A percentile compares a stretch with the other conserved stretches of the same genome.
Evolutionary conservation across 306 rosid genomes (phyloP).

Genomic region (Bauhinia variegata): DNA sequence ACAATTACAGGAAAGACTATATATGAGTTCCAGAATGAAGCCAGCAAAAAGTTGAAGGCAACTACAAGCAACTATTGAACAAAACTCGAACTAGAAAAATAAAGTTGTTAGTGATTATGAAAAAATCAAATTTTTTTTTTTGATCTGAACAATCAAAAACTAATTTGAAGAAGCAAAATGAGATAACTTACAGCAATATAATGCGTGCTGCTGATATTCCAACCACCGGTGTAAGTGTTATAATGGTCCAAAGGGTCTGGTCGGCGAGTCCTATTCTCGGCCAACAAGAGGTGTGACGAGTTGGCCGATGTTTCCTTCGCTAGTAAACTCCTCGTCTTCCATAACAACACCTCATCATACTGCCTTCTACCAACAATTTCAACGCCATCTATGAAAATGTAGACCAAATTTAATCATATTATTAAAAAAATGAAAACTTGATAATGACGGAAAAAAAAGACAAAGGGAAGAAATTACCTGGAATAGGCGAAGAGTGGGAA

Average conservation of each 20-base stretch:
- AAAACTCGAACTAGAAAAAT: not conserved
- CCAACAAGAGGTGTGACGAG: constrained; percentile 56
- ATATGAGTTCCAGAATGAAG: not conserved
- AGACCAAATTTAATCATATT: no score
- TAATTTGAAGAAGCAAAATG: not conserved
- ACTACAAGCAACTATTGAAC: not conserved
- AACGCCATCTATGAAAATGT: constrained; percentile 31
- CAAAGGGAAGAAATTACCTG: constrained; percentile 24
- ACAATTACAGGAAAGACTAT: not conserved
- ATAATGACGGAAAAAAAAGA: no score
- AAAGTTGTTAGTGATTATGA: no score
- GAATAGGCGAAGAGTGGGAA: constrained; percentile 9
- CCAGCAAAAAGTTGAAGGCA: not conserved
- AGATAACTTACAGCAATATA: constrained; percentile 52
- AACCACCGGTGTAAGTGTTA: constrained; percentile 65
- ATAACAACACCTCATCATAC: constrained; percentile 35
- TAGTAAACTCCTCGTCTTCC: constrained; percentile 59
- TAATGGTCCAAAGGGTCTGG: constrained; percentile 55
- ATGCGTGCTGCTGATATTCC: constrained; percentile 64
- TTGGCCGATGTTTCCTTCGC: constrained; percentile 36
- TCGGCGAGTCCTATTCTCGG: constrained; percentile 56
- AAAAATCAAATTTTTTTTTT: no score
- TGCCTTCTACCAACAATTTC: constrained; percentile 31
- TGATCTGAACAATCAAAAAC: no score
- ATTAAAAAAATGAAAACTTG: not conserved